Conservation (phyloP, 441 rosid species). For the Arabidopsis hybrid region DNA sequence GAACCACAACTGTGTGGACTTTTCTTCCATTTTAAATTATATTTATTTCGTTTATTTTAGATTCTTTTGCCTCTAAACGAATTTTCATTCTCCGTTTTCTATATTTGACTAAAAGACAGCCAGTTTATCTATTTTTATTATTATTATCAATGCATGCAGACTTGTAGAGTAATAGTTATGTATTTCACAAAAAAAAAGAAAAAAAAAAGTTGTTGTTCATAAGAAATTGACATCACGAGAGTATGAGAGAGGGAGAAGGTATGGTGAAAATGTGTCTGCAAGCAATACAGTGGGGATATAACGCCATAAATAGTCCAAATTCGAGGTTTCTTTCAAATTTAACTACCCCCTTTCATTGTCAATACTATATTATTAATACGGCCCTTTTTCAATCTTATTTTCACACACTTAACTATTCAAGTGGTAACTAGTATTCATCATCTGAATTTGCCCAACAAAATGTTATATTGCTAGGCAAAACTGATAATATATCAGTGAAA, state of each 20-base stretch:
- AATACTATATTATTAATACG: conserved; percentile 16
- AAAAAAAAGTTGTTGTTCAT: background rate
- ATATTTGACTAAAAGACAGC: conserved; percentile 8
- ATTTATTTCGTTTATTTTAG: too few relatives aligned
- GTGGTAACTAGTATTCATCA: too few relatives aligned
- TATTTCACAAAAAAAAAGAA: background rate
- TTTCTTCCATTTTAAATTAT: too few relatives aligned
- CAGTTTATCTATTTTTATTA: background rate
- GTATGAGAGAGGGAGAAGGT: conserved; percentile 63
- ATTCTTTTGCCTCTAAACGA: too few relatives aligned
- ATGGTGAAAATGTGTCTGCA: conserved; percentile 45
- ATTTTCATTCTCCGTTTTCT: too few relatives aligned
- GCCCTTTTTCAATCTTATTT: background rate
- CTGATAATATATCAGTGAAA: too few relatives aligned
- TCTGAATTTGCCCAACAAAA: too few relatives aligned
- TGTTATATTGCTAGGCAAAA: too few relatives aligned
- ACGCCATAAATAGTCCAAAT: conserved; percentile 35
- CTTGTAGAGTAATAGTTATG: conserved; percentile 9
- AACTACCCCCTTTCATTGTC: conserved; percentile 28
- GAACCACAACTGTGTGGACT: too few relatives aligned
- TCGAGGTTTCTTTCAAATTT: conserved; percentile 42
- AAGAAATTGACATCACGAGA: conserved; percentile 40
- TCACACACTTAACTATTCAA: background rate
- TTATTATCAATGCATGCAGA: conserved; percentile 11
- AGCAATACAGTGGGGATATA: conserved; percentile 36